phyloP scores from a whole-genome alignment of 495 filamentous ascomycete species.

The Aspergillus nanangensis region DNA sequence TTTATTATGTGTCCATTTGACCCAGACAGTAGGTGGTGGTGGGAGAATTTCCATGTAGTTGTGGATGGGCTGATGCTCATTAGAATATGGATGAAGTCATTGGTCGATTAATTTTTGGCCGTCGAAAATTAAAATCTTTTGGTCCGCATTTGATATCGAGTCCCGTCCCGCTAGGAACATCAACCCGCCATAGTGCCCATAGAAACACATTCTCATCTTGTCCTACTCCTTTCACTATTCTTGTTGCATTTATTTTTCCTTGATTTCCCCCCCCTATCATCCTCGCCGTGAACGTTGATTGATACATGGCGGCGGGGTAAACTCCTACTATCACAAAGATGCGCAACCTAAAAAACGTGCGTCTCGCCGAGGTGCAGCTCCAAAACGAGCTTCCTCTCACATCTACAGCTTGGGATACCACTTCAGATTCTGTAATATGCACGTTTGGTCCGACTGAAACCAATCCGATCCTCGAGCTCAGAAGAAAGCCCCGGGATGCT shows the following conservation, averaged over 20 bases:
- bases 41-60: slow-evolving; percentile 1
- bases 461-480: slow-evolving; percentile 61
- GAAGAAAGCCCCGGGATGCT: slow-evolving; percentile 36
- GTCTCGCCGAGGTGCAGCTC: slow-evolving; percentile 53
- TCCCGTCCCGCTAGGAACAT: slow-evolving; percentile 6
- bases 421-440: slow-evolving; percentile 65
- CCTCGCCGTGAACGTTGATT: slow-evolving; percentile 7
- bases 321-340: slow-evolving; percentile 42
- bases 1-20: not conserved
- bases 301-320: slow-evolving; percentile 42
- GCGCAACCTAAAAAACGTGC: slow-evolving; percentile 76
- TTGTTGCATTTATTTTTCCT: too few species aligned
- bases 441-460: slow-evolving; percentile 66
- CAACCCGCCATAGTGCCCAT: not conserved
- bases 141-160: slow-evolving; percentile 25
- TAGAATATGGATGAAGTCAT: slow-evolving; percentile 50
- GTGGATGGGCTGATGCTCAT: slow-evolving; percentile 13
- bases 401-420: slow-evolving; percentile 72
- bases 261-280: not conserved
- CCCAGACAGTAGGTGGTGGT: not conserved
- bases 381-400: slow-evolving; percentile 56
- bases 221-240: not conserved
- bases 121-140: slow-evolving; percentile 44
- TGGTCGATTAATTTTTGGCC: slow-evolving; percentile 32
- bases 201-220: slow-evolving; percentile 3